Evolutionary conservation across 176 grass and related monocot genomes (phyloP), one percentile per base, ranked within the genome.

Genomic region (Oryza glumipatula): DNA sequence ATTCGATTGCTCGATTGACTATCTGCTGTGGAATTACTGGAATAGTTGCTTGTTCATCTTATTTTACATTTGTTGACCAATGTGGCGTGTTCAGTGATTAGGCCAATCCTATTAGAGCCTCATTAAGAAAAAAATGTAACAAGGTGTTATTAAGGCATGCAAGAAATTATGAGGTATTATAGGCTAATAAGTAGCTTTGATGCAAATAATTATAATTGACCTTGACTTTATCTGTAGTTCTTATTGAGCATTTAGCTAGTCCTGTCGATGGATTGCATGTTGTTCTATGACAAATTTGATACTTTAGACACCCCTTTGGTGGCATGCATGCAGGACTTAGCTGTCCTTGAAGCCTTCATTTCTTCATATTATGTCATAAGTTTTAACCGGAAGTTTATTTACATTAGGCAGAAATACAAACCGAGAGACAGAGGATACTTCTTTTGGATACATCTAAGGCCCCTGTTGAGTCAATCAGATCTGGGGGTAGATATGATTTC

Each of bases 401-500:
- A 76, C 76, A 65, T 63, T 89, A 99, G 96, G 96, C 91, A 61
- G 96, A 99, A 87, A 96, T 99, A 76, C 96, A 99, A 92, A 94
- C 96, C 5, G 96, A 96, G 89, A 92, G 85, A 45, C 96, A 99
- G 86, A 90, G 88, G 72, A 86, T 99, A 58, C 77, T 94, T 81
- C 91, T 99, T 67, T 71, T 99, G 51, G 96, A 99, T 89, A 96
- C 96, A 46, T 89, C 96, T 10, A 99, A 96, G 73, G 90, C 94
- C 9, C 91, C 94, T 43, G 93, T 99, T 43, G 96, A 99, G 72
- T 91, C 96, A 39, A 99, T 99, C 86, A 88, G 96, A 80, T 89
- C 96, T 33, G 93, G 93, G 23, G 96, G 96, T 82, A 92, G 96
- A 96, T 96, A 94, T 84, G 93, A 99, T 80, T 99, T 99, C 80